phyloP scores from a whole-genome alignment of 192 early-diverging fungal species.

The Coemansia sp. region DNA sequence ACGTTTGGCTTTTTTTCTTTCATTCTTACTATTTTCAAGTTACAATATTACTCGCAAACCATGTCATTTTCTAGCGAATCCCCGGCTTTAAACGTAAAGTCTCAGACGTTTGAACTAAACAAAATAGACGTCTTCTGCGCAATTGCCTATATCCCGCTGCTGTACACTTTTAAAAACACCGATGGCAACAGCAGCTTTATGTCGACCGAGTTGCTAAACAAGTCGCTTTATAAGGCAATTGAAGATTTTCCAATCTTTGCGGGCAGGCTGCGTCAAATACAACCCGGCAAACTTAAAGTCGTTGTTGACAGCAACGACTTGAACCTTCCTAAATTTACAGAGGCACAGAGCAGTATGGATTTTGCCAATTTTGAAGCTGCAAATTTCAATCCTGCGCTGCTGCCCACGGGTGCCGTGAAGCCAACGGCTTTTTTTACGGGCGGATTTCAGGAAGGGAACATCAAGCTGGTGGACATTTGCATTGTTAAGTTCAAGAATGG shows the following conservation, averaged over 20 bases:
- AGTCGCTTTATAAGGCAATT: slow-evolving; percentile 1
- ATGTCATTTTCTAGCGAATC: too few species aligned
- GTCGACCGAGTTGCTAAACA: slow-evolving; percentile 4
- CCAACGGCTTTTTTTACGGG: not conserved
- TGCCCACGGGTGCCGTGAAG: not conserved
- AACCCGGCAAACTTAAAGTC: not conserved
- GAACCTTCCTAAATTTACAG: slow-evolving; percentile 1
- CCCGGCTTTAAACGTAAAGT: not conserved
- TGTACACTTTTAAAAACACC: slow-evolving; percentile 9
- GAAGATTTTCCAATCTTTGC: slow-evolving; percentile 6
- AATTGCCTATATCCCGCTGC: slow-evolving; percentile 2
- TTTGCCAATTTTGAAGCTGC: not conserved
- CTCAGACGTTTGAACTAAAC: not conserved
- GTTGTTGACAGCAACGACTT: slow-evolving; percentile 7
- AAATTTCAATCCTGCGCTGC: not conserved
- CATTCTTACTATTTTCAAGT: too few species aligned
- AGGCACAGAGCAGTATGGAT: not conserved
- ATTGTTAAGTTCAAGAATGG: slow-evolving; percentile 6
- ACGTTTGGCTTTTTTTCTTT: too few species aligned
- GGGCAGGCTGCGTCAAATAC: not conserved
- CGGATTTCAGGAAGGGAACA: not conserved
- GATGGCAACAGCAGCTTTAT: slow-evolving; percentile 1
- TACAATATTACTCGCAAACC: too few species aligned
- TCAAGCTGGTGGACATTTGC: slow-evolving; percentile 9
- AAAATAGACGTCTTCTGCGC: not conserved